phyloP scores from a whole-genome alignment of 257 asterid genomes.

The Linaria vulgaris region DNA sequence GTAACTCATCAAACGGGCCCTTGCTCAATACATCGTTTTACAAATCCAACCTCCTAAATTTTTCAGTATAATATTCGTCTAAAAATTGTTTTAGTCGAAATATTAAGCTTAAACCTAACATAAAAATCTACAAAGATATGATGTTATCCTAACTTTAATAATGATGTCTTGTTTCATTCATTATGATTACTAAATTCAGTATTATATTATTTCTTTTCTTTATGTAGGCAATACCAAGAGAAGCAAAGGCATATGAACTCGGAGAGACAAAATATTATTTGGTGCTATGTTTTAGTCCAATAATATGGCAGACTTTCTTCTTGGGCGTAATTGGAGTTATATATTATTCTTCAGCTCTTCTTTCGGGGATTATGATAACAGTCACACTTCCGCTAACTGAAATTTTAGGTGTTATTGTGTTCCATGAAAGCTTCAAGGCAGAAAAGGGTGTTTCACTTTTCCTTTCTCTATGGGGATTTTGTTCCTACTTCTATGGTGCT shows the following conservation, averaged over 20 bases:
- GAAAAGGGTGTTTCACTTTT: slow-evolving; percentile 32
- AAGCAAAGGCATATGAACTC: slow-evolving; percentile 36
- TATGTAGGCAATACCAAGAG: slow-evolving; percentile 43
- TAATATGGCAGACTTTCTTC: slow-evolving; percentile 46
- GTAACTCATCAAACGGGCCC: too few relatives aligned
- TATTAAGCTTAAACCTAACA: too few relatives aligned
- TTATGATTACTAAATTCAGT: too few relatives aligned
- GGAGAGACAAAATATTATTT: slow-evolving; percentile 40
- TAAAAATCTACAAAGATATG: too few relatives aligned
- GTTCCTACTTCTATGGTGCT: slow-evolving; percentile 27
- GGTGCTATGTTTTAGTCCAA: slow-evolving; percentile 32
- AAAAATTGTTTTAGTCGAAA: too few relatives aligned
- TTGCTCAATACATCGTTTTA: too few relatives aligned
- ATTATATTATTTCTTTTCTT: not conserved
- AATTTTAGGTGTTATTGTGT: slow-evolving; percentile 27
- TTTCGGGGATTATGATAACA: slow-evolving; percentile 28
- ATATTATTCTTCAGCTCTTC: slow-evolving; percentile 36
- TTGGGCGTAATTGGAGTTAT: slow-evolving; percentile 48
- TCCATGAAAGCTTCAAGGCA: slow-evolving; percentile 24
- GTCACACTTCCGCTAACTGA: slow-evolving; percentile 27
- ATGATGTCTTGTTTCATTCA: too few relatives aligned
- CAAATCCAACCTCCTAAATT: too few relatives aligned
- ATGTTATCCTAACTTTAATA: too few relatives aligned
- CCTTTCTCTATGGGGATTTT: slow-evolving; percentile 31
- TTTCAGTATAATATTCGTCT: too few relatives aligned